Base-by-base conservation (phyloP, 768 basidiomycete genomes). In the Tremella yokohamensis region DNA sequence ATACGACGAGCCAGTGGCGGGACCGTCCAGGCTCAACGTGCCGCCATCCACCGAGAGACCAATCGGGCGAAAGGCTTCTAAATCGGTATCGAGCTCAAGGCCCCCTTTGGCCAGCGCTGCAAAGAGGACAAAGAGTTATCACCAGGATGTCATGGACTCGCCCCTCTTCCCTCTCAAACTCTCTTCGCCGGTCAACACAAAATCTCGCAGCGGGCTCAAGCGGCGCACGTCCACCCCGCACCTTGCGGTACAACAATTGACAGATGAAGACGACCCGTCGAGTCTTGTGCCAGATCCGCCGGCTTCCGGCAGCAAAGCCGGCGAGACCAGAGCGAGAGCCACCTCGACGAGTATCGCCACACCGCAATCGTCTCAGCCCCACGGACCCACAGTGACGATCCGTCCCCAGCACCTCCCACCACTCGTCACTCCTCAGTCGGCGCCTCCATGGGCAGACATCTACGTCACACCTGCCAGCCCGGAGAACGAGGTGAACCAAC, bases 341-440 rank as follows among this genome's bases (percentile, higher is more conserved):
- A 73, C 71, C 7, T 68, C 66, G 25, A 73, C 71, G 1, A 65
- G 63, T 49, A 48, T 72, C 13, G 70, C 68, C 49, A 51, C 62
- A 7, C 70, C 62, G 9, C 57, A 59, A 18, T 42, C 25, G 3
- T 49, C 40, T 1, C 39, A 37, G 22, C 12, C 15, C 7, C 11
- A 56, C 22, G 22, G 39, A 47, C 40, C 57, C n/a, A 52, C 51
- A 18, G 15, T 18, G 20, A 49, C 48, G 48, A 49, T 16, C 24
- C 48, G 15, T 25, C 51, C 52, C 19, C 40, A 53, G 19, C 45
- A 22, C 11, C 53, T 44, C 15, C 45, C 49, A 34, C 52, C 57
- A 18, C 11, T 51, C 4, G 48, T 25, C 22, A 47, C 52, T 2
- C 26, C 24, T 18, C 26, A 34, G 13, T 48, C 38, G 22, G 48